A percentile compares a stretch with the other conserved stretches of the same genome.
Evolutionary conservation across 495 filamentous ascomycete genomes (phyloP).

Genomic region (Massariosphaeria phaeospora): DNA sequence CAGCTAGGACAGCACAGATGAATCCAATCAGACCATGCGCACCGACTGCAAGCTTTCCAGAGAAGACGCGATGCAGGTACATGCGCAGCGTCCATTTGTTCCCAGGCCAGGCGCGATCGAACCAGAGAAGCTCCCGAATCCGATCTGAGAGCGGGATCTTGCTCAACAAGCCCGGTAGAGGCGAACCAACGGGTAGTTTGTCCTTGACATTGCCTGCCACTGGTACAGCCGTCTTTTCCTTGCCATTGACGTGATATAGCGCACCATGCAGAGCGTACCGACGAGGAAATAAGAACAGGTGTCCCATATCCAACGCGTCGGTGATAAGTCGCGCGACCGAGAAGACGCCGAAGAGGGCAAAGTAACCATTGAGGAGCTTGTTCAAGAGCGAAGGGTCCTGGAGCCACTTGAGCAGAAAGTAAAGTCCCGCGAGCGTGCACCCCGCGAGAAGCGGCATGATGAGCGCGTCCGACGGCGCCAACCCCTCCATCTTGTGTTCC

Average conservation of each 20-base stretch:
- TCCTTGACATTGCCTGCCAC: slow-evolving; percentile 19
- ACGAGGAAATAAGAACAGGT: slow-evolving; percentile 68
- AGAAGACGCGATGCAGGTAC: slow-evolving; percentile 45
- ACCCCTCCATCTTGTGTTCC: slow-evolving; percentile 65
- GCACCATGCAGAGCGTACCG: slow-evolving; percentile 48
- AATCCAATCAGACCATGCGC: slow-evolving; percentile 57
- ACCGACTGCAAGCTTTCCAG: slow-evolving; percentile 47
- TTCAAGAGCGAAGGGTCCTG: slow-evolving; percentile 77
- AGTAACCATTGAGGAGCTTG: slow-evolving; percentile 78
- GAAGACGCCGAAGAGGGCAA: slow-evolving; percentile 71
- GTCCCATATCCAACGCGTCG: slow-evolving; percentile 59
- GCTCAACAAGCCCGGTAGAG: slow-evolving; percentile 50
- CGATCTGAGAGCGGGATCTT: slow-evolving; percentile 42
- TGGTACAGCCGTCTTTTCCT: slow-evolving; percentile 28
- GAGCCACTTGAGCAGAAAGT: slow-evolving; percentile 84
- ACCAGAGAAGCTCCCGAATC: slow-evolving; percentile 45
- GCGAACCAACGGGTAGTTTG: slow-evolving; percentile 37
- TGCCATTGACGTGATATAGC: slow-evolving; percentile 41
- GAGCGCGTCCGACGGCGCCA: slow-evolving; percentile 76
- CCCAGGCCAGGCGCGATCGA: slow-evolving; percentile 44
- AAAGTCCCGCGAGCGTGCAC: slow-evolving; percentile 65
- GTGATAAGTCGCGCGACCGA: slow-evolving; percentile 64
- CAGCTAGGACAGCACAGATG: slow-evolving; percentile 53
- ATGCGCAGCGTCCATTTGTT: slow-evolving; percentile 48
- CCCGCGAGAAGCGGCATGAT: slow-evolving; percentile 82